Evolutionary conservation across 129 eudicot species (phyloP).

Genomic region (Chrysanthemum lavandulifolium): DNA sequence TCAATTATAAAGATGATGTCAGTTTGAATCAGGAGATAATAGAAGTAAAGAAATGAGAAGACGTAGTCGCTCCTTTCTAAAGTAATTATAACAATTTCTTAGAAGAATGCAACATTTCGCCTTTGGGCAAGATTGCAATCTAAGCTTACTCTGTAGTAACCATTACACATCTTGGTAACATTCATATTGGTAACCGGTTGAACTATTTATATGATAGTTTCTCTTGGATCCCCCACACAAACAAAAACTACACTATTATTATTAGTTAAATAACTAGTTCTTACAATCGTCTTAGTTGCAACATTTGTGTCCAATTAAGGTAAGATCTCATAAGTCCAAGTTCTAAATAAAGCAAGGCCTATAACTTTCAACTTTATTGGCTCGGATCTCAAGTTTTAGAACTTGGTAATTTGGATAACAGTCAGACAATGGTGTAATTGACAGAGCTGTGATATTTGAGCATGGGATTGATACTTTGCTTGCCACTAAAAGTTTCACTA

Average conservation of each 20-base stretch:
- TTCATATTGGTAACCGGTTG: neutral
- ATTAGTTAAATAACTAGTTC: slow-evolving; percentile 7
- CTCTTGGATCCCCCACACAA: neutral
- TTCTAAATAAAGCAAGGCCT: slow-evolving; percentile 2
- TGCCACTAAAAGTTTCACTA: neutral
- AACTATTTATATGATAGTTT: neutral
- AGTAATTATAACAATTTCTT: slow-evolving; percentile 2
- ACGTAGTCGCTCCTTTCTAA: too few species aligned
- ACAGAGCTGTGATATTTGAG: neutral
- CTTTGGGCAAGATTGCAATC: slow-evolving; percentile 11
- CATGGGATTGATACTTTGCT: neutral
- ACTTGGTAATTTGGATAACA: slow-evolving; percentile 7
- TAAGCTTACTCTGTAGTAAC: neutral
- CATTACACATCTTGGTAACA: neutral
- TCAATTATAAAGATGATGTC: slow-evolving; percentile 8
- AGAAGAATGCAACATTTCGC: neutral
- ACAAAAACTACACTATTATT: neutral
- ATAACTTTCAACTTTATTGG: slow-evolving; percentile 14
- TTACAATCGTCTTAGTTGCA: neutral
- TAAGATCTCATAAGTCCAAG: slow-evolving; percentile 13
- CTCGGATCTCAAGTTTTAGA: neutral
- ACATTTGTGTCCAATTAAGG: slow-evolving; percentile 1
- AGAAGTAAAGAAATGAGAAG: neutral
- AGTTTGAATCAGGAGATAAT: slow-evolving; percentile 2
- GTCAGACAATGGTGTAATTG: neutral